Conservation (phyloP, 2,329 filamentous ascomycete genomes). For the Neoascochyta sp. region DNA sequence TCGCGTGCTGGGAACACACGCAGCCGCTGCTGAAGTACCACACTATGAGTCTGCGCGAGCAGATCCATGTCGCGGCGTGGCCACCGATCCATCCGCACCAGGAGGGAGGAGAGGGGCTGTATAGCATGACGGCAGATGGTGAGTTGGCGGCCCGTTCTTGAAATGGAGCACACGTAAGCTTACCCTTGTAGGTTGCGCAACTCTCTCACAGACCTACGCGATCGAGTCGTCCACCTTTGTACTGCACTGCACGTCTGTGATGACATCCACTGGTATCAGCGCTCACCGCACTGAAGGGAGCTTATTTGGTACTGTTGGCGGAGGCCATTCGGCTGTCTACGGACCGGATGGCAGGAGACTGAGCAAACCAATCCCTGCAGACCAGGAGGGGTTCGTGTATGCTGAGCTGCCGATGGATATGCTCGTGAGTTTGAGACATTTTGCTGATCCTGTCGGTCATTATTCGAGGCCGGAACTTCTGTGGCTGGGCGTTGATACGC, state of each 20-base stretch:
- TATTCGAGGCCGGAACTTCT: constrained; percentile 52
- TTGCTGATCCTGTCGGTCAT: constrained; percentile 49
- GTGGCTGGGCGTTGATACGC: constrained; percentile 46
- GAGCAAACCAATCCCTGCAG: constrained; percentile 37
- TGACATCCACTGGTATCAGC: constrained; percentile 45
- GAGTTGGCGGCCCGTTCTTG: neutral
- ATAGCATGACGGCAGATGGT: constrained; percentile 39
- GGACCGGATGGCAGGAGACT: constrained; percentile 52
- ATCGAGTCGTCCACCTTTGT: constrained; percentile 56
- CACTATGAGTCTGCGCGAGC: constrained; percentile 38
- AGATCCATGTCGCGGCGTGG: constrained; percentile 43
- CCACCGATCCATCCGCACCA: constrained; percentile 35
- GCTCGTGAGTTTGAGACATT: constrained; percentile 42
- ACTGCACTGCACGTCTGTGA: constrained; percentile 50
- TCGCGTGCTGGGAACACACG: constrained; percentile 43
- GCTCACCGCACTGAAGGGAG: constrained; percentile 43
- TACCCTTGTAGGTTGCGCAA: constrained; percentile 12
- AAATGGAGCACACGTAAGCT: neutral
- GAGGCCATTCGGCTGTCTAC: constrained; percentile 38
- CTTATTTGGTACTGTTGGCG: constrained; percentile 44
- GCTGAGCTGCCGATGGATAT: constrained; percentile 51
- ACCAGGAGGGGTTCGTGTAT: constrained; percentile 49
- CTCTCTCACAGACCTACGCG: constrained; percentile 53
- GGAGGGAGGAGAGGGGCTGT: constrained; percentile 30
- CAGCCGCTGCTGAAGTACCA: constrained; percentile 44